A percentile compares a stretch with the other conserved stretches of the same genome.
phyloP scores from a whole-genome alignment of 345 rosid genomes.

The Trapa bicornis region DNA sequence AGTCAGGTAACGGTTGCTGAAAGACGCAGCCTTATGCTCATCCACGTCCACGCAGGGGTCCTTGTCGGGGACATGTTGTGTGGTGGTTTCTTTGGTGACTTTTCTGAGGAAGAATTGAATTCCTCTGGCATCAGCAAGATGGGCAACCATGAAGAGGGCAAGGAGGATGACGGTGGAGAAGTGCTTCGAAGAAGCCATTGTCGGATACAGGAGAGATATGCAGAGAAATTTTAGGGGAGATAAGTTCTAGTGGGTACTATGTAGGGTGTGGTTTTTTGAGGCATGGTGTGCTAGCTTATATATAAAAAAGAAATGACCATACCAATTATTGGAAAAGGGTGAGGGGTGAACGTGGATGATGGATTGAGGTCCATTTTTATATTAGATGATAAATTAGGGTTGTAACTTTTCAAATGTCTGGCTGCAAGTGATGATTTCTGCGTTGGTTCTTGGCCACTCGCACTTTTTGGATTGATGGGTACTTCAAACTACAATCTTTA shows the following conservation, averaged over 20 bases:
- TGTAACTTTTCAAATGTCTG: no score
- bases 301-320: background rate
- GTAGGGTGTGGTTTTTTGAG: background rate
- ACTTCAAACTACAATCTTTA: no score
- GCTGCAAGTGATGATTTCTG: no score
- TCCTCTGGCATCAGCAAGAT: constrained; percentile 20
- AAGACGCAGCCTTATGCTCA: constrained; percentile 8
- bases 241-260: background rate
- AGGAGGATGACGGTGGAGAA: constrained; percentile 13
- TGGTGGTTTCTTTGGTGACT: constrained; percentile 12
- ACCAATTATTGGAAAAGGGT: no score
- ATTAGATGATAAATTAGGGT: no score
- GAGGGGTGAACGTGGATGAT: no score
- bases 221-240: background rate
- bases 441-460: no score
- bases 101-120: constrained; percentile 31
- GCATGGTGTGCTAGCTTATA: background rate
- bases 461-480: no score
- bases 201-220: constrained; percentile 1
- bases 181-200: constrained; percentile 1
- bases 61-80: background rate
- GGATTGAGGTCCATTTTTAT: no score
- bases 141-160: constrained; percentile 3
- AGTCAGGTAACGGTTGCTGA: constrained; percentile 13
- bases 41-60: constrained; percentile 5